phyloP scores from a whole-genome alignment of 1,139 yeast species.

The Scheffersomyces illinoinensis region DNA sequence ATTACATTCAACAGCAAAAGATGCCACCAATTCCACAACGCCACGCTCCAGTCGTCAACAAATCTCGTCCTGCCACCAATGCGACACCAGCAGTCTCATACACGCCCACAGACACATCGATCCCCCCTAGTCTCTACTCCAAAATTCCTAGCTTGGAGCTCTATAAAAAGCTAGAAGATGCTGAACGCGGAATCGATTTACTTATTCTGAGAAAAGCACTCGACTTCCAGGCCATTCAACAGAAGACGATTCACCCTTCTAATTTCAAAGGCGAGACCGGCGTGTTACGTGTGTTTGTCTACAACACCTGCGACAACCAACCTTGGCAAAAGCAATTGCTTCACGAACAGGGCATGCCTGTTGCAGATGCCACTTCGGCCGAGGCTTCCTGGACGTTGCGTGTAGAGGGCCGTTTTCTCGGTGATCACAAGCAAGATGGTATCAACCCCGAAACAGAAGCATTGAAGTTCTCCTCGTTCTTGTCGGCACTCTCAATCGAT shows the following conservation, averaged over 20 bases:
- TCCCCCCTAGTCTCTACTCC: conserved; percentile 60
- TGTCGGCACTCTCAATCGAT: conserved; percentile 84
- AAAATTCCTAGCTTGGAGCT: conserved; percentile 73
- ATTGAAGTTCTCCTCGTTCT: conserved; percentile 70
- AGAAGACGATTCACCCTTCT: conserved; percentile 46
- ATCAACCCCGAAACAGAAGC: conserved; percentile 24
- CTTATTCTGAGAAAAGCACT: conserved; percentile 78
- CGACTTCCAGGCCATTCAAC: conserved; percentile 77
- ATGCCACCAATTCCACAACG: conserved; percentile 9
- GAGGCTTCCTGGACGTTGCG: conserved; percentile 81
- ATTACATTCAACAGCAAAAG: background rate
- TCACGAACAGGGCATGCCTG: conserved; percentile 23
- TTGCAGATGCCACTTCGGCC: conserved; percentile 20
- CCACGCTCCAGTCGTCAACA: conserved; percentile 12
- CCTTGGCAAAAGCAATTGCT: conserved; percentile 76
- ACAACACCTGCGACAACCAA: conserved; percentile 82
- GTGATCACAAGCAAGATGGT: conserved; percentile 31
- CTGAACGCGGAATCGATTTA: conserved; percentile 80
- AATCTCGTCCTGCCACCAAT: conserved; percentile 35
- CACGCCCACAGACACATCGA: conserved; percentile 72
- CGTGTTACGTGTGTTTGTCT: conserved; percentile 73
- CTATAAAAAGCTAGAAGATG: conserved; percentile 69
- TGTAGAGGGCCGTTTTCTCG: conserved; percentile 78
- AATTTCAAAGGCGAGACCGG: conserved; percentile 51
- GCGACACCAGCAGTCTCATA: conserved; percentile 45